A percentile compares a stretch with the other conserved stretches of the same genome.
Conservation (phyloP, 2,329 filamentous ascomycete species). For the Colletotrichum destructivum region DNA sequence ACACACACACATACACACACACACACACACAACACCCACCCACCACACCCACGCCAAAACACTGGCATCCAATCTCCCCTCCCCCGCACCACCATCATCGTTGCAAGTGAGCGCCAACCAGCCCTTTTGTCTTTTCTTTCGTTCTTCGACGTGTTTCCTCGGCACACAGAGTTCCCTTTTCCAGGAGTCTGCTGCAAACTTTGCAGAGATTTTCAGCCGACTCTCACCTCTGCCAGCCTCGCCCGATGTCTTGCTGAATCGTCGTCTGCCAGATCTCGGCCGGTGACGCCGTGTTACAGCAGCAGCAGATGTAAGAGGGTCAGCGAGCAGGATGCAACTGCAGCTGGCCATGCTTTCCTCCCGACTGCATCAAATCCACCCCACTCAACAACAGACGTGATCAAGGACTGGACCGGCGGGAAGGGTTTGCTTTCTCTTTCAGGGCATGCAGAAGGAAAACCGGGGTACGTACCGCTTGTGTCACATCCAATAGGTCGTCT, state of each 20-base stretch:
- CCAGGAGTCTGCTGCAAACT: too few relatives aligned
- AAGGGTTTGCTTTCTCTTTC: too few relatives aligned
- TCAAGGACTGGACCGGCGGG: not conserved
- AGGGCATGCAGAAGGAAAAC: too few relatives aligned
- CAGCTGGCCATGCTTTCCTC: constrained; percentile 25
- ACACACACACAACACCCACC: too few relatives aligned
- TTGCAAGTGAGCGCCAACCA: not conserved
- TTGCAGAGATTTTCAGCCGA: not conserved
- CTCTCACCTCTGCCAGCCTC: not conserved
- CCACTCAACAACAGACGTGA: constrained; percentile 34
- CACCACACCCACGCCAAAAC: not conserved
- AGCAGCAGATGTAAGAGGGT: constrained; percentile 3
- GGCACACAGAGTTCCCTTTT: not conserved
- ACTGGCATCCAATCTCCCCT: constrained; percentile 12
- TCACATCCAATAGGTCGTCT: not conserved
- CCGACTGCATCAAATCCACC: constrained; percentile 8
- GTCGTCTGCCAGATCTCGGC: not conserved
- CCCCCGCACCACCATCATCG: not conserved
- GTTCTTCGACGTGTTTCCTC: not conserved
- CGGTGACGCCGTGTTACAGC: not conserved
- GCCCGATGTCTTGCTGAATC: not conserved
- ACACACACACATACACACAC: not conserved
- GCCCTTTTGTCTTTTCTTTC: too few relatives aligned
- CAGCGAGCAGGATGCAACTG: not conserved
- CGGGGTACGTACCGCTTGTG: not conserved